Base-by-base conservation (phyloP, 75 land plant genomes). In the Pseudotsuga menziesii region DNA sequence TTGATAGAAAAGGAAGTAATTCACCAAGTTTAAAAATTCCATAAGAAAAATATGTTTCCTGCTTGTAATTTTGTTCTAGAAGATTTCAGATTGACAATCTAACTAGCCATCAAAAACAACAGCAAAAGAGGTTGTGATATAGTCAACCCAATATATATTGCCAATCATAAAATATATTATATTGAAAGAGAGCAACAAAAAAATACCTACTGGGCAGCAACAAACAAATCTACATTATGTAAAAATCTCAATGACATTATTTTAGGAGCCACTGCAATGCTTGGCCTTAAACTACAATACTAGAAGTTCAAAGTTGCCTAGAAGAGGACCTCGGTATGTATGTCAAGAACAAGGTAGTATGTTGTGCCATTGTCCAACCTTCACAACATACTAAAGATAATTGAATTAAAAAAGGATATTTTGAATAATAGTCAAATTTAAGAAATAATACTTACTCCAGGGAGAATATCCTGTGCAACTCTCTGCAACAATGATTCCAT, bases 401-500 rank as follows among this genome's bases (percentile, higher is more conserved):
- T 72, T 20, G 2, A 48, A 32, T 7, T 1, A 48, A 73, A 12
- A 73, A 7, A 41, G 20, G 44, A 19, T 22, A 39, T 6, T 48
- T 64, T 41, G 75, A 44, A 73, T 5, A 73, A 52, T n/a, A 73
- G 54, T 39, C 58, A 48, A 41, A 5, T 73, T 17, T 52, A 73
- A 25, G 27, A 44, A 2, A 73, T 36, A 74, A 32, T 32, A 59
- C 83, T 86, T 71, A 97, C 99, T 85, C 90, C 95, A 74, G 93
- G 94, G 72, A 87, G 78, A 73, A 94, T 57, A 5, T 78, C 82
- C 56, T 85, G 84, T 25, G 83, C 93, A 82, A 66, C 90, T 77
- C 83, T 88, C 84, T 91, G 87, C 25, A 97, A 77, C 75, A 94
- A 82, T 19, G 56, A 19, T 79, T 97, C 99, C 99, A 94, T 92